phyloP scores from a whole-genome alignment of 2,329 filamentous ascomycete species.

The Neofusicoccum umdonicola region DNA sequence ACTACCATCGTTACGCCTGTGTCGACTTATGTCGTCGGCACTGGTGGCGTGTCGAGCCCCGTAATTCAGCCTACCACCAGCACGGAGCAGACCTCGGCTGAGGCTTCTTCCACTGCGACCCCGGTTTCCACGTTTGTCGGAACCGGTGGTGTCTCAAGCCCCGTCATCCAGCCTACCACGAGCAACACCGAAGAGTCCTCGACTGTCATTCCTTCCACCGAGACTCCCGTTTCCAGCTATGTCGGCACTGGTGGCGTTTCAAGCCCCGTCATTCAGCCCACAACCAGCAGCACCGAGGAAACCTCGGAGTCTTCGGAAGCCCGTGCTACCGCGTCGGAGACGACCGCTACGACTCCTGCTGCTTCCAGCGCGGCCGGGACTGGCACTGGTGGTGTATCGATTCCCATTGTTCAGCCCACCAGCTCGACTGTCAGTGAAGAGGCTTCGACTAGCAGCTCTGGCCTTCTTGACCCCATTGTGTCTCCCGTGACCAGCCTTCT shows the following conservation, averaged over 20 bases:
- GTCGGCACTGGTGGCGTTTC: constrained; percentile 14
- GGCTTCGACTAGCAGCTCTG: background rate
- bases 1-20: background rate
- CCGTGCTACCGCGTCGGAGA: background rate
- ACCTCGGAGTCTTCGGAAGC: background rate
- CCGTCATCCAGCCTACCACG: constrained; percentile 13
- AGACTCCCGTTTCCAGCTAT: background rate
- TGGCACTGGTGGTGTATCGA: constrained; percentile 15
- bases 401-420: constrained; percentile 15
- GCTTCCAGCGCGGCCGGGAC: constrained; percentile 4
- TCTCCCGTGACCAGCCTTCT: constrained; percentile 5
- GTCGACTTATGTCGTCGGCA: background rate
- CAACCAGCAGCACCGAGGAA: background rate
- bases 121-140: background rate
- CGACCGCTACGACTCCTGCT: background rate
- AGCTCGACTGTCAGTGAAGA: background rate
- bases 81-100: background rate
- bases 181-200: background rate
- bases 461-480: background rate
- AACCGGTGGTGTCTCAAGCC: constrained; percentile 16
- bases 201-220: background rate
- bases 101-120: background rate
- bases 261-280: constrained; percentile 8
- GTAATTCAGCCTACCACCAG: constrained; percentile 6
- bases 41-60: constrained; percentile 4